Evolutionary conservation across 306 rosid genomes (phyloP), one percentile per base, ranked within the genome.

Genomic region (Quercus berberidifolia): DNA sequence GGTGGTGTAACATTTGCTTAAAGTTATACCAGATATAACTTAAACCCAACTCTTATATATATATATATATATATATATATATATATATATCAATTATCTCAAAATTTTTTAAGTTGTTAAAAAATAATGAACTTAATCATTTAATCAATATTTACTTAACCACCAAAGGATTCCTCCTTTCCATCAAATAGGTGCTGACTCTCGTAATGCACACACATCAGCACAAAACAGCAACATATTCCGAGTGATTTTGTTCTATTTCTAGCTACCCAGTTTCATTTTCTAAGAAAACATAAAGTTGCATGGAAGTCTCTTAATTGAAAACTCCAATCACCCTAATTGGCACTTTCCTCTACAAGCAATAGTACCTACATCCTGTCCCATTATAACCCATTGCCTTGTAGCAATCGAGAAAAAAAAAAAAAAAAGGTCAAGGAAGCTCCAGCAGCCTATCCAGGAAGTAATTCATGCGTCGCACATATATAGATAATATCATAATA

Each of bases 1-100:
- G 0, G 0, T 33, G 38, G 0, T 33, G 0, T 33, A 33, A 5
- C 0, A 33, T 5, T 5, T 33, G 0, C 7, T 5, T 33, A 33
- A 33, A 5, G 0, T 33, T 33, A 33, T 0, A 33, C 2, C 38
- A 33, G 1, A 5, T 5, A 0, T 33, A 33, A 33, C 38, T 33
- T 33, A 6, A 33, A 33, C 2, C 7, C 0, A 33, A 33, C 38
- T 31, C 35, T 4, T 31, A 2, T 26, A 26, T 26, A 26, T 26
- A 4, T 31, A 31, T 4, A 33, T 33, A 33, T 33, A 33, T 33
- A 33, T 31, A 4, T 4, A 33, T 33, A 33, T 33, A 33, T 33
- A 33, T 33, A 33, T 5, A 33, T 33, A 5, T 33, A 5, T 33
- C 1, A 0, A 33, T 33, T 33, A 33, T 33, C 38, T 33, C 38